These are phyloP conservation scores for Aspergillus spinulosporus DNA, from an alignment of 2,329 filamentous ascomycete genomes.

Conservation along the genomic window DNA sequence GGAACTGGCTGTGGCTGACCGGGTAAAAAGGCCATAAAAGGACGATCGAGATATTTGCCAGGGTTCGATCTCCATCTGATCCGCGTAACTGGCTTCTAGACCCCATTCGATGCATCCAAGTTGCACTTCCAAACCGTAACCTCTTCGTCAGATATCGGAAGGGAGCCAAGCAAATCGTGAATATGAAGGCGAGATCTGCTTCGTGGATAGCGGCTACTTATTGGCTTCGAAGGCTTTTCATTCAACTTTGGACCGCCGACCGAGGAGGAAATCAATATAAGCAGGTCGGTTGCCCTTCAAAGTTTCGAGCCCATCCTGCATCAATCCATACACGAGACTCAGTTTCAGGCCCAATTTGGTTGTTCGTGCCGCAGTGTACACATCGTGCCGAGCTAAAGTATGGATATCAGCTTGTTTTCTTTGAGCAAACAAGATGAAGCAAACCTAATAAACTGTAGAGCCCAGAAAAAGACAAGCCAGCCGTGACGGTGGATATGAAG, in stretches of 20 bases:
- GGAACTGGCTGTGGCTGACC: not conserved
- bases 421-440: conserved; percentile 33
- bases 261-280: conserved; percentile 69
- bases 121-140: not conserved
- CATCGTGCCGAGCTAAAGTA: conserved; percentile 70
- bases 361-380: conserved; percentile 73
- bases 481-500: conserved; percentile 75
- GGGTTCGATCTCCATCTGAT: not conserved
- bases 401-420: conserved; percentile 18
- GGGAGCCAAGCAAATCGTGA: not conserved
- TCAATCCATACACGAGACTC: conserved; percentile 74
- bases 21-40: not conserved
- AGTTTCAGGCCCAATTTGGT: conserved; percentile 77
- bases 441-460: conserved; percentile 83
- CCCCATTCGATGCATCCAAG: not conserved
- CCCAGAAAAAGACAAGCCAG: conserved; percentile 80
- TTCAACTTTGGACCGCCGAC: conserved; percentile 36
- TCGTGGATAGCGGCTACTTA: conserved; percentile 2
- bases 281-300: conserved; percentile 70
- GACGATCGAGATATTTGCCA: conserved; percentile 5
- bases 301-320: conserved; percentile 73
- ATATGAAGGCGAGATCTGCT: not conserved
- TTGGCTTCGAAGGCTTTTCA: conserved; percentile 21
- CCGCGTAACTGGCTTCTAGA: not conserved
- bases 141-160: not conserved